These are phyloP conservation scores for Aegilops speltoides DNA, from an alignment of 176 grass and related monocot species.

Conservation along the genomic window DNA sequence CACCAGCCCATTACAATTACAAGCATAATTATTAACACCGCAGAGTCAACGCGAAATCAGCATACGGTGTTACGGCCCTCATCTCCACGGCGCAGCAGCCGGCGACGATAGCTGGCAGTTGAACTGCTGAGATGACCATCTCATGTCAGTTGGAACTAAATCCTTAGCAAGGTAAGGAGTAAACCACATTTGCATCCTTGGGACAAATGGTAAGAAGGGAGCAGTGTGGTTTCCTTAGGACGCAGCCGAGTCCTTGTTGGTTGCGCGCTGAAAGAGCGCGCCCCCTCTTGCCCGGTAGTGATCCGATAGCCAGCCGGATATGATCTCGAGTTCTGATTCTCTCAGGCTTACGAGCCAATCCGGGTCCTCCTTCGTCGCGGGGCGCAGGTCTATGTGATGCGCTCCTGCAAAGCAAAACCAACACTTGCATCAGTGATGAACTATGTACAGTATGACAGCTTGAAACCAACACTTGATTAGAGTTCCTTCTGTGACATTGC, in stretches of 20 bases:
- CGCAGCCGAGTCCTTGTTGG: background rate
- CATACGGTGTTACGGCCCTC: background rate
- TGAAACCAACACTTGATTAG: no score
- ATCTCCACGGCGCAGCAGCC: background rate
- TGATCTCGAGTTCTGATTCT: slow-evolving; percentile 70
- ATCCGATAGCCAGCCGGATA: slow-evolving; percentile 71
- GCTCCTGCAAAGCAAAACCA: slow-evolving; percentile 55
- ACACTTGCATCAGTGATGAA: background rate
- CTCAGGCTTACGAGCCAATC: slow-evolving; percentile 79
- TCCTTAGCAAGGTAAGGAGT: background rate
- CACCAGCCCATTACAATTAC: background rate
- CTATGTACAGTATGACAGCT: background rate
- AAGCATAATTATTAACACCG: background rate
- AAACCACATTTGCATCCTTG: background rate
- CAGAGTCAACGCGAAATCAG: background rate
- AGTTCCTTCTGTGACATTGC: no score
- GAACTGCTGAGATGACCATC: background rate
- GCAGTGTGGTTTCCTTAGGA: background rate
- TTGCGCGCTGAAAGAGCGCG: slow-evolving; percentile 28
- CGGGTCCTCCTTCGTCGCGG: slow-evolving; percentile 61
- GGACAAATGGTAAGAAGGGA: background rate
- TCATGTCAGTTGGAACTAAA: background rate
- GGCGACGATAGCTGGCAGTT: background rate
- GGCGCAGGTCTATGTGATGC: slow-evolving; percentile 81
- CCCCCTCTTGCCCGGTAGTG: slow-evolving; percentile 42